Evolutionary conservation across 108 stramenopile genomes (phyloP), one percentile per base, ranked within the genome.

Genomic region (Cyclostephanos tholiformis): DNA sequence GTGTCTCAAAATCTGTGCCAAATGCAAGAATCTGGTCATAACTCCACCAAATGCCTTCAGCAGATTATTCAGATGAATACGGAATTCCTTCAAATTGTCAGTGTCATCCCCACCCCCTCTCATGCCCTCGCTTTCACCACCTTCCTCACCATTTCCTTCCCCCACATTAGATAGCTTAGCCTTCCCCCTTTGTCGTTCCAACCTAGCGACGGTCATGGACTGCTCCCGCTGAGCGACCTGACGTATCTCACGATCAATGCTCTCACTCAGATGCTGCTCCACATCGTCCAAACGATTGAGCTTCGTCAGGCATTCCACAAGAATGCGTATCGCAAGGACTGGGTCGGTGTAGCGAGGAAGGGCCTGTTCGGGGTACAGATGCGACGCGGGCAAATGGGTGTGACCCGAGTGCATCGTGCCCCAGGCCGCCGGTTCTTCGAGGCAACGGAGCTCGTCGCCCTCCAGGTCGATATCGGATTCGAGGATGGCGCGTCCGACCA

Each of bases 381-480:
- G 71, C 0, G 76, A 69, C n/a, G 76, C 76, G 2, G 76, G 57
- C 64, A 77, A 71, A 46, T 66, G 69, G 25, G 69, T 65, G 17
- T 32, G 50, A 30, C 46, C 57, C 43, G 76, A 46, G 56, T 62
- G 64, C 38, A 46, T 29, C 57, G 57, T 32, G 14, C 53, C 61
- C 62, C 69, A 69, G 14, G 69, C 64, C 8, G 79, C 71, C 49
- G 72, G 53, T 76, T 89, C 86, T 65, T 94, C 90, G 49, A 91
- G 63, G 56, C 87, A 87, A 16, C 93, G 88, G 1, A 88, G 83
- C 70, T 94, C 93, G 72, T 94, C 93, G 6, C 85, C 77, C 46
- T 91, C 93, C 48, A 94, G 67, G 84, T 94, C 93, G 63, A 94
- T 72, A 71, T 94, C 93, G 49, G 89, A 85, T 38, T 91, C 90